Evolutionary conservation across 2,329 filamentous ascomycete genomes (phyloP), one percentile per base, ranked within the genome.

Genomic region (Phialocephala sp.): DNA sequence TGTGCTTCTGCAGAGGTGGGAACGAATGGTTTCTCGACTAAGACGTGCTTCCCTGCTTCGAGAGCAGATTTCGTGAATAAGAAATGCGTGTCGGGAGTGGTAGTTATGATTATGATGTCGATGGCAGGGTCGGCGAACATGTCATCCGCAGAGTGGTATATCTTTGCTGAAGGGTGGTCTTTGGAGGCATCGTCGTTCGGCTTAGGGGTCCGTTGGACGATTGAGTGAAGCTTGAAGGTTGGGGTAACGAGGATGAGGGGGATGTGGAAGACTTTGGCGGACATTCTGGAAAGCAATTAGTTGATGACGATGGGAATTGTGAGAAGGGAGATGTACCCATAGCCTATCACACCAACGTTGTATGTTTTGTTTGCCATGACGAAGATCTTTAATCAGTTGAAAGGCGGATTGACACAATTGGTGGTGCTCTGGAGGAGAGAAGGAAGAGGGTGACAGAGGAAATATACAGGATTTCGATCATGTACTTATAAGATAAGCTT

Each of bases 21-120:
- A 14, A 92, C 90, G 76, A 94, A 94, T 2, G 92, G 92, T 81
- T 94, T 94, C 81, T 94, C 92, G 58, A 91, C 89, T 60, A 94
- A 82, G 32, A 94, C 89, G 77, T 94, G 89, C 81, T 94, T 94
- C 72, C 89, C 89, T 11, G 85, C 81, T 74, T 89, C 83, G 57
- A 94, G 82, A 0, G 89, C 88, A 60, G 85, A 77, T 76, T 87
- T 88, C 41, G 87, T 82, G 71, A 93, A 81, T 18, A 81, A 76
- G 74, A 87, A 91, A 80, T 94, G 92, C 12, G 87, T 89, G 68
- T 89, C 84, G 0, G 91, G 91, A 0, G 90, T 87, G 0, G 90
- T 93, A 60, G 88, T 88, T 67, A 95, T 79, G 71, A 93, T 82
- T 37, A 93, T 85, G 20, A 94, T 80, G 74, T 93, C 85, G 52